Evolutionary conservation across 192 early-diverging fungal genomes (phyloP).

Genomic region (Fimicolochytrium jonesii): DNA sequence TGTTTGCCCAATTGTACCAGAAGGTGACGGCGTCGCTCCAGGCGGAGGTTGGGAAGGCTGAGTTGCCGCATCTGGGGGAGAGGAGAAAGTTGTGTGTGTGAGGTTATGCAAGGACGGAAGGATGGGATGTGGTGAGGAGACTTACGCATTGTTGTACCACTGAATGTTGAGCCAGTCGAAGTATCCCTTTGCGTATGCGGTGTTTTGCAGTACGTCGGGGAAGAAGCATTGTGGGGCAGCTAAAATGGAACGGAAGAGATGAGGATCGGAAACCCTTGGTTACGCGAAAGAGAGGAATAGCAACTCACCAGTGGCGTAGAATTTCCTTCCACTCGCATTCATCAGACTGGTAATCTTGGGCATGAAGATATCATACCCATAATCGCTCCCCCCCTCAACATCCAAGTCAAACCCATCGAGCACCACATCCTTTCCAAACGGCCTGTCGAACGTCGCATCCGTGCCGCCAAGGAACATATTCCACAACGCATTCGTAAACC

Average conservation of each 20-base stretch:
- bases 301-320: constrained; percentile 10
- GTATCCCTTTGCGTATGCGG: constrained; percentile 20
- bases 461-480: constrained; percentile 34
- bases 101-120: not conserved
- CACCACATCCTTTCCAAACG: constrained; percentile 25
- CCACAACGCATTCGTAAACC: constrained; percentile 22
- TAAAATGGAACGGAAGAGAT: not conserved
- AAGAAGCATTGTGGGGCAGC: constrained; percentile 22
- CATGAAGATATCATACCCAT: constrained; percentile 17
- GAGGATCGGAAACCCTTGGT: not conserved
- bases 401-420: constrained; percentile 33
- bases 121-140: not conserved
- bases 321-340: constrained; percentile 3
- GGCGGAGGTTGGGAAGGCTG: not conserved
- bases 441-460: constrained; percentile 7
- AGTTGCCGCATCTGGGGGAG: constrained; percentile 4
- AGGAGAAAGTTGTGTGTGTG: no score
- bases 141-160: constrained; percentile 23
- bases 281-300: no score
- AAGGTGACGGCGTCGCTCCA: constrained; percentile 12
- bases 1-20: constrained; percentile 25
- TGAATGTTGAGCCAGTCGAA: constrained; percentile 27
- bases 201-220: constrained; percentile 16
- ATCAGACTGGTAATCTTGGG: not conserved
- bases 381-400: constrained; percentile 24